phyloP scores from a whole-genome alignment of 805 yeast genomes.

The Lipomyces yamadae region DNA sequence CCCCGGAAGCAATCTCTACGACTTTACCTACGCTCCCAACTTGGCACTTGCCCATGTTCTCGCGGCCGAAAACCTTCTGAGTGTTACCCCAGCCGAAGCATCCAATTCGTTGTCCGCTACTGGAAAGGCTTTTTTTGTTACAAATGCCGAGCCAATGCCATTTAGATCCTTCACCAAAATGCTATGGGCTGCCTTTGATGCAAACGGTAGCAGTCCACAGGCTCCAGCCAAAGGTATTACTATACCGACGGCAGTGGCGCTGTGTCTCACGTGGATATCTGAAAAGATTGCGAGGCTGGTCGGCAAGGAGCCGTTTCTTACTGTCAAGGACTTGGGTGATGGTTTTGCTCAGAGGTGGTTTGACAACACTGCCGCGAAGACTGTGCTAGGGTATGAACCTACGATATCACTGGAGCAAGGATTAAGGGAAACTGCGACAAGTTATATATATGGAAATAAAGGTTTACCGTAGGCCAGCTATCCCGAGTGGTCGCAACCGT shows the following conservation, averaged over 20 bases:
- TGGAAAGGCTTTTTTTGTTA: slow-evolving; percentile 4
- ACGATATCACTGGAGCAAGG: not conserved
- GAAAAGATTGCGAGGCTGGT: not conserved
- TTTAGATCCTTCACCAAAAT: not conserved
- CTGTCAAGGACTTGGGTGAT: not conserved
- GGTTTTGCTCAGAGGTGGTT: not conserved
- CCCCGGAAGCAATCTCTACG: not conserved
- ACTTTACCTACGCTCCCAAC: not conserved
- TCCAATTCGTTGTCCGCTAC: not conserved
- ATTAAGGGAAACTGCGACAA: not conserved
- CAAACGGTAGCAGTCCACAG: not conserved
- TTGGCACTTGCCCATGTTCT: slow-evolving; percentile 4
- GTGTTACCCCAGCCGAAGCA: not conserved
- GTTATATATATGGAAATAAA: not conserved
- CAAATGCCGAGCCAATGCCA: not conserved
- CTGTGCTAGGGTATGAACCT: not conserved
- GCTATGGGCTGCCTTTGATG: slow-evolving; percentile 2
- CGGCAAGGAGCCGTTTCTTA: not conserved
- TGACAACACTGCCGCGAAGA: not conserved
- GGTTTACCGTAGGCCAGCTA: no score
- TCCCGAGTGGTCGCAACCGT: no score
- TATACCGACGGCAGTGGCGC: not conserved
- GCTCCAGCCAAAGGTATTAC: not conserved
- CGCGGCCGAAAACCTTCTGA: slow-evolving; percentile 8
- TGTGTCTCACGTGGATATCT: not conserved